Conservation (phyloP, 2,329 filamentous ascomycete genomes). For the Penicillium brevicompactum region DNA sequence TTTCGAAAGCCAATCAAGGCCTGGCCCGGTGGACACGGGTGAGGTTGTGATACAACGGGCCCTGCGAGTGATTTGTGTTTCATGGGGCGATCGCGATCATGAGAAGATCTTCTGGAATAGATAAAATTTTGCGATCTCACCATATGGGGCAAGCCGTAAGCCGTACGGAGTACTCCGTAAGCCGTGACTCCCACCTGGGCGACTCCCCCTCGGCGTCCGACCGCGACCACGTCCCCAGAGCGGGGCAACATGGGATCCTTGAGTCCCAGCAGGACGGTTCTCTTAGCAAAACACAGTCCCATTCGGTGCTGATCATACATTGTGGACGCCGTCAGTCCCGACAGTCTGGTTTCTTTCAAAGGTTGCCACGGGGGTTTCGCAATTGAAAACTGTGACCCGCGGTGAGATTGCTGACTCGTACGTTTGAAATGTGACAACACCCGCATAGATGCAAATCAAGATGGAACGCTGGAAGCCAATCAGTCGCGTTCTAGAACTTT, state of each 20-base stretch:
- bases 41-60: slow-evolving; percentile 1
- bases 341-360: slow-evolving; percentile 2
- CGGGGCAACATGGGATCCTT: background rate
- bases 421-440: background rate
- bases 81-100: background rate
- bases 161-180: no score
- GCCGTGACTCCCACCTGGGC: background rate
- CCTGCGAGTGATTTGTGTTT: background rate
- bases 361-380: background rate
- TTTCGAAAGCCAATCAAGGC: slow-evolving; percentile 10
- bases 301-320: slow-evolving; percentile 1
- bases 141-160: no score
- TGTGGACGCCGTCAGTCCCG: background rate
- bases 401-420: background rate
- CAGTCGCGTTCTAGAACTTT: background rate
- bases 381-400: background rate
- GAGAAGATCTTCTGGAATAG: no score
- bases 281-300: background rate
- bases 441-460: background rate
- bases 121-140: no score
- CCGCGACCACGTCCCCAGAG: background rate
- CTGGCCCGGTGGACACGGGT: background rate
- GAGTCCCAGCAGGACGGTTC: background rate
- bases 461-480: background rate
- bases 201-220: background rate